phyloP scores from a whole-genome alignment of 805 yeast species.

The Maudiozyma saulgeensis region DNA sequence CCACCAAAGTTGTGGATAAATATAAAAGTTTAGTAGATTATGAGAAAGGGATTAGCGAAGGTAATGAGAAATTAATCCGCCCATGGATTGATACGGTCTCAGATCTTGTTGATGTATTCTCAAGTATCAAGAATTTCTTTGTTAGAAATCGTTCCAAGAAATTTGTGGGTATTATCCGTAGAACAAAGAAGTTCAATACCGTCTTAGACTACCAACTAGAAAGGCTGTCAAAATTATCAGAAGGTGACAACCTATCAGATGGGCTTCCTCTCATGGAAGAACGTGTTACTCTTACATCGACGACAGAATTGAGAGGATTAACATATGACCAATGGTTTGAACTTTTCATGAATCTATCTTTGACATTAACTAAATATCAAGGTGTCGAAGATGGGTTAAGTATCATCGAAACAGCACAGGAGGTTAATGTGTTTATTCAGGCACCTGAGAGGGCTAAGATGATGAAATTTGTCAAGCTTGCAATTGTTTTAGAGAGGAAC shows the following conservation, averaged over 20 bases:
- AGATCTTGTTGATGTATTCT: slow-evolving; percentile 75
- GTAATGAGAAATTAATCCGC: slow-evolving; percentile 51
- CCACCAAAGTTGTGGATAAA: slow-evolving; percentile 46
- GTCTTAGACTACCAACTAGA: slow-evolving; percentile 67
- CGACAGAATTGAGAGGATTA: slow-evolving; percentile 62
- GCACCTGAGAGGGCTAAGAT: slow-evolving; percentile 50
- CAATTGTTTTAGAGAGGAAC: slow-evolving; percentile 39
- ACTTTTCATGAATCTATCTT: slow-evolving; percentile 68
- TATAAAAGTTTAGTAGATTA: slow-evolving; percentile 47
- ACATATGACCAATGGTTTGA: slow-evolving; percentile 76
- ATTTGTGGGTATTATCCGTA: slow-evolving; percentile 57
- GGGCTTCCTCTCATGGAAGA: slow-evolving; percentile 32
- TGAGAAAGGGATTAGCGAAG: slow-evolving; percentile 37
- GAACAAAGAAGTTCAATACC: slow-evolving; percentile 51
- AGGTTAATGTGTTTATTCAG: slow-evolving; percentile 68
- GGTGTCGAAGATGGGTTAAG: slow-evolving; percentile 54
- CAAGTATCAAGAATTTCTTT: slow-evolving; percentile 67
- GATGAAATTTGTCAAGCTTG: slow-evolving; percentile 56
- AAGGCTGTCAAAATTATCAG: slow-evolving; percentile 55
- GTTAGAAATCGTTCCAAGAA: slow-evolving; percentile 63
- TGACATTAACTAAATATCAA: slow-evolving; percentile 54
- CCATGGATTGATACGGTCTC: slow-evolving; percentile 81
- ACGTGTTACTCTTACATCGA: slow-evolving; percentile 38
- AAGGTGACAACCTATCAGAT: slow-evolving; percentile 37
- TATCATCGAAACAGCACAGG: slow-evolving; percentile 63